Evolutionary conservation across 176 grass and related monocot genomes (phyloP).

Genomic region (Cenchrus purpureus): DNA sequence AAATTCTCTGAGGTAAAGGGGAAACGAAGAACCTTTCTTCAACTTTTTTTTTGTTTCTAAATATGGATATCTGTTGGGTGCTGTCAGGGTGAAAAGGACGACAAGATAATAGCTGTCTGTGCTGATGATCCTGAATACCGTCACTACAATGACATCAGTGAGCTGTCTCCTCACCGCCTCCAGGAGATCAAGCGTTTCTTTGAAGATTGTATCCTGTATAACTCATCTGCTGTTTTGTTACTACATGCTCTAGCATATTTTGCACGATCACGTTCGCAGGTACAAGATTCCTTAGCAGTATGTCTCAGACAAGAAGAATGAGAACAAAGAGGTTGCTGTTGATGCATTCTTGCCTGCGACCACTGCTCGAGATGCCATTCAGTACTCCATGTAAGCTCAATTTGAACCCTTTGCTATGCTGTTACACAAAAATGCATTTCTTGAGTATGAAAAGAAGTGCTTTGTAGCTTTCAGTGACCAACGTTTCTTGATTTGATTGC

Average conservation of each 20-base stretch:
- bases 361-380: constrained; percentile 65
- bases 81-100: constrained; percentile 66
- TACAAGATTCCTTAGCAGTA: constrained; percentile 43
- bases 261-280: not conserved
- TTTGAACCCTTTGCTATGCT: not conserved
- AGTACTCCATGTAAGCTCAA: constrained; percentile 64
- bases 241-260: constrained; percentile 15
- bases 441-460: constrained; percentile 1
- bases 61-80: not conserved
- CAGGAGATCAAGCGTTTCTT: constrained; percentile 72
- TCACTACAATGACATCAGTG: constrained; percentile 65
- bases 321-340: constrained; percentile 74
- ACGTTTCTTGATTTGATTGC: not conserved
- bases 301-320: constrained; percentile 68
- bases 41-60: not conserved
- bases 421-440: not conserved
- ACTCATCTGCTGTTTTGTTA: not conserved
- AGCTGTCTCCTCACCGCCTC: constrained; percentile 65
- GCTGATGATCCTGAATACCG: constrained; percentile 77
- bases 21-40: not conserved
- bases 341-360: constrained; percentile 63
- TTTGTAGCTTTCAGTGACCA: not conserved
- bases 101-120: constrained; percentile 80
- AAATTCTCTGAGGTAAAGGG: not conserved
- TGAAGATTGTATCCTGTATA: constrained; percentile 66